Conservation (phyloP, 2,329 filamentous ascomycete genomes). For the Ophiostoma angusticollis region DNA sequence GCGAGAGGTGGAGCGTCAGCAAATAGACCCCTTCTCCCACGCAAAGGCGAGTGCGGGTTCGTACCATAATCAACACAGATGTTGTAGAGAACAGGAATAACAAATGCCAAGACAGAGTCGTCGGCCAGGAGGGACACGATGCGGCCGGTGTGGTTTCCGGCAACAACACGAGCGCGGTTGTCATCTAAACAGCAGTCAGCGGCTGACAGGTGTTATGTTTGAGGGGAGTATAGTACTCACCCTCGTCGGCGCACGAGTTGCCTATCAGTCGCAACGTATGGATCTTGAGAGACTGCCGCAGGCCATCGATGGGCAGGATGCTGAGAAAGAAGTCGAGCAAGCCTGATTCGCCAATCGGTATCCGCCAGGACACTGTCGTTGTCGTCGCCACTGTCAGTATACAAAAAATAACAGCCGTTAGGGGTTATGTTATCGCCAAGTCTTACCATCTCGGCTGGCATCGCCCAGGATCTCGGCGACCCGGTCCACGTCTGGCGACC, state of each 20-base stretch:
- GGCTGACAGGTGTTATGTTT: not conserved
- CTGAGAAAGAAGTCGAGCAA: conserved; percentile 43
- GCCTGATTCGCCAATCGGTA: conserved; percentile 44
- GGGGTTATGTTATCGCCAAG: too few relatives aligned
- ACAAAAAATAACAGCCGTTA: conserved; percentile 1
- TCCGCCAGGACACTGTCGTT: conserved; percentile 38
- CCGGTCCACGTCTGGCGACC: conserved; percentile 29
- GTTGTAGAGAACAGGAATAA: conserved; percentile 49
- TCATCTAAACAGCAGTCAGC: conserved; percentile 30
- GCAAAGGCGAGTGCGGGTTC: conserved; percentile 10
- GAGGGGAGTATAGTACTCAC: conserved; percentile 20
- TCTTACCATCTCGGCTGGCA: conserved; percentile 42
- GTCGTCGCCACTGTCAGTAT: not conserved
- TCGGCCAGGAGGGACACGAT: conserved; percentile 37
- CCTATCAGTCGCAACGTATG: conserved; percentile 46
- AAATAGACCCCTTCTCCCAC: too few relatives aligned
- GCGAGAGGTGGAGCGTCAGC: not conserved
- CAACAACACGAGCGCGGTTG: conserved; percentile 43
- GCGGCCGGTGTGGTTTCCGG: conserved; percentile 31
- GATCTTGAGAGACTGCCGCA: conserved; percentile 32
- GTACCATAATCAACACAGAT: conserved; percentile 51
- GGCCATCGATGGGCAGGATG: conserved; percentile 26
- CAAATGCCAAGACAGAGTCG: conserved; percentile 36
- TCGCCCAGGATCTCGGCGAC: conserved; percentile 41
- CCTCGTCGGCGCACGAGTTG: conserved; percentile 50